A percentile compares a stretch with the other conserved stretches of the same genome.
Evolutionary conservation across 331 rosid genomes (phyloP).

Genomic region (Quercus tomentella): DNA sequence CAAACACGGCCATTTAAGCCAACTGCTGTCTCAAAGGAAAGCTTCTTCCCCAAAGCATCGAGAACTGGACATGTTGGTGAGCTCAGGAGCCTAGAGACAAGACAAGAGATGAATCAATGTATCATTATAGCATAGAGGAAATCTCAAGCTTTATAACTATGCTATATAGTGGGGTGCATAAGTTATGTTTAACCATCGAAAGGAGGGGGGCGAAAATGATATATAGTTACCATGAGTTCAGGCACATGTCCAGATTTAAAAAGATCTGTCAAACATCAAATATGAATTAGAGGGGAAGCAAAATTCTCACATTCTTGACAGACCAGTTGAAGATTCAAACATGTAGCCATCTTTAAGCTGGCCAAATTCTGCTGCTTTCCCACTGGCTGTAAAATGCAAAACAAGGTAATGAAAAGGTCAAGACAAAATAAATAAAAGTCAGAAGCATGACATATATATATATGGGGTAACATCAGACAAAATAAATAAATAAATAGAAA

Average conservation of each 20-base stretch:
- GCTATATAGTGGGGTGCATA: background rate
- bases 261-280: background rate
- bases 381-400: slow-evolving; percentile 41
- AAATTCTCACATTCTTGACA: slow-evolving; percentile 70
- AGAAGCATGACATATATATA: background rate
- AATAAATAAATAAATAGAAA: background rate
- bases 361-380: slow-evolving; percentile 27
- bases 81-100: slow-evolving; percentile 60
- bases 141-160: background rate
- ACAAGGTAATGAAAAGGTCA: background rate
- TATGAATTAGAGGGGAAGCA: background rate
- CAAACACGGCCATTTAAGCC: slow-evolving; percentile 95
- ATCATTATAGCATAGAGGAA: background rate
- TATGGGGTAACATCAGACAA: background rate
- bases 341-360: slow-evolving; percentile 11
- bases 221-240: background rate
- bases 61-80: slow-evolving; percentile 85
- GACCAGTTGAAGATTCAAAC: slow-evolving; percentile 84
- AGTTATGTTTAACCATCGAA: background rate
- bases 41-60: slow-evolving; percentile 74
- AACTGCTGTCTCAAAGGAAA: slow-evolving; percentile 82
- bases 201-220: too few species aligned
- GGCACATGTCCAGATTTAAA: background rate
- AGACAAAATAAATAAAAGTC: background rate
- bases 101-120: background rate